These are phyloP conservation scores for Dysphania ambrosioides DNA, from an alignment of 148 eudicot genomes.

Conservation along the genomic window DNA sequence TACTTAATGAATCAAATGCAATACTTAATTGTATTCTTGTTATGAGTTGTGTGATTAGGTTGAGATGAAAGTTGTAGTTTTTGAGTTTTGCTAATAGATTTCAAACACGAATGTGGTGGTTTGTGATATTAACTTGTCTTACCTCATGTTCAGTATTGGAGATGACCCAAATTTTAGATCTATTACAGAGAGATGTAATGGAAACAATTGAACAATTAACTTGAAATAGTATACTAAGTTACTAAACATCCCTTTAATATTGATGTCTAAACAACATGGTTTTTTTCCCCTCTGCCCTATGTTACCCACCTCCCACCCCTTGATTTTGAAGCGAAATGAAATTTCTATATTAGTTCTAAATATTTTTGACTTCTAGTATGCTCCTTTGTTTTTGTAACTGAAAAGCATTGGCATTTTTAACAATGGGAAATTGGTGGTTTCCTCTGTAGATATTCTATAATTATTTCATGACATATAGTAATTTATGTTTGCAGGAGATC, in stretches of 20 bases:
- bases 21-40: neutral
- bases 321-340: neutral
- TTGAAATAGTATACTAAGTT: neutral
- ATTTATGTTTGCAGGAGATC: conserved; percentile 64
- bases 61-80: neutral
- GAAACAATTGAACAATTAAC: neutral
- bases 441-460: neutral
- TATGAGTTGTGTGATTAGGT: neutral
- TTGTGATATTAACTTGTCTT: neutral
- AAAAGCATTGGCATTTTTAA: neutral
- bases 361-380: neutral
- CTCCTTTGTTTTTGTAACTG: neutral
- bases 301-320: neutral
- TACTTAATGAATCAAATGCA: neutral
- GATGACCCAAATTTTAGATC: neutral
- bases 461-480: neutral
- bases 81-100: no score
- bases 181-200: neutral
- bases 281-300: neutral
- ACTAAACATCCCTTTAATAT: neutral
- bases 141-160: neutral
- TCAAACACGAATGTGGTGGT: no score
- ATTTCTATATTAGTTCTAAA: neutral
- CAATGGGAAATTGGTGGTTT: neutral
- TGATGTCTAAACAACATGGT: neutral